These are phyloP conservation scores for Teunomyces aglyptinius DNA, from an alignment of 805 yeast genomes.

Conservation along the genomic window DNA sequence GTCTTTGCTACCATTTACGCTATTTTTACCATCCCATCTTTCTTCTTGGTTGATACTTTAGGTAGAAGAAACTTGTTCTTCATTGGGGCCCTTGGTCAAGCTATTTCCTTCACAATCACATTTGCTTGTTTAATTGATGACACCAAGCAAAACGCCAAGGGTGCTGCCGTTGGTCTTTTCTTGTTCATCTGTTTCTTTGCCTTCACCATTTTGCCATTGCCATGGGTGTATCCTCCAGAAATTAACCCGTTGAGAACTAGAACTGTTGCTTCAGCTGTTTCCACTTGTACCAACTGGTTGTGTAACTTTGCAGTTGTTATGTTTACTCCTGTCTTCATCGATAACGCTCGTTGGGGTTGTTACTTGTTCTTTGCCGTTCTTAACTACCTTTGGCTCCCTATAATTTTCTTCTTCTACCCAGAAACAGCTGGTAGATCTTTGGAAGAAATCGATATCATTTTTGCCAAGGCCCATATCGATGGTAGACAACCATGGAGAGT, in stretches of 20 bases:
- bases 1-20: constrained; percentile 61
- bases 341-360: constrained; percentile 37
- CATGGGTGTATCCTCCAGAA: constrained; percentile 50
- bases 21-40: constrained; percentile 47
- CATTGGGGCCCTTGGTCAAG: constrained; percentile 44
- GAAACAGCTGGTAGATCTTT: constrained; percentile 46
- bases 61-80: constrained; percentile 48
- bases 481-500: constrained; percentile 59
- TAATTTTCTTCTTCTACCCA: constrained; percentile 45
- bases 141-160: constrained; percentile 36
- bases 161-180: constrained; percentile 47
- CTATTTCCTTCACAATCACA: constrained; percentile 37
- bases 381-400: constrained; percentile 38
- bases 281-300: constrained; percentile 47
- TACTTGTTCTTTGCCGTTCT: constrained; percentile 42
- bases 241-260: constrained; percentile 47
- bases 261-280: constrained; percentile 43
- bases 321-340: constrained; percentile 45
- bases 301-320: constrained; percentile 45
- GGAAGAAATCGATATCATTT: constrained; percentile 55
- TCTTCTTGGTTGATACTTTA: constrained; percentile 40
- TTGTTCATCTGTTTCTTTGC: constrained; percentile 44
- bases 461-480: constrained; percentile 60
- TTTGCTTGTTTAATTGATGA: constrained; percentile 38
- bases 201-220: constrained; percentile 43